Evolutionary conservation across 768 basidiomycete species (phyloP).

Genomic region (Trametes gibbosa): DNA sequence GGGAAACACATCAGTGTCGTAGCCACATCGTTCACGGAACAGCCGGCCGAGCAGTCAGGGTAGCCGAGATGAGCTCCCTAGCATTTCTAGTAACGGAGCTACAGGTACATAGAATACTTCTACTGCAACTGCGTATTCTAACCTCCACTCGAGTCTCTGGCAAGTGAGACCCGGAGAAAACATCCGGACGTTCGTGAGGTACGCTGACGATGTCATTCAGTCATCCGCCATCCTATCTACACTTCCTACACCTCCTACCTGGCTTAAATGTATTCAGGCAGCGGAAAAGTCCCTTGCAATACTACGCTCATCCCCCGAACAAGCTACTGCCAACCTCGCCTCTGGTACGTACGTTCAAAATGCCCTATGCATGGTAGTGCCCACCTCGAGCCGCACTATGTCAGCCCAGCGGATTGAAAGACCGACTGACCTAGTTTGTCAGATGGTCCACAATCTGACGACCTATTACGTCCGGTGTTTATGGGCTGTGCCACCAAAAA

Average conservation of each 20-base stretch:
- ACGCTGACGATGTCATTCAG: conserved; percentile 23
- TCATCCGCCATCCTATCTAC: neutral
- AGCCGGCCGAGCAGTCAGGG: too few species aligned
- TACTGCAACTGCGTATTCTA: neutral
- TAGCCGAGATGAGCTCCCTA: conserved; percentile 3
- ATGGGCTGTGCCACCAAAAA: conserved; percentile 94
- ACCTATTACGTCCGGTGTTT: conserved; percentile 82
- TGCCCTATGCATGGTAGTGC: too few species aligned
- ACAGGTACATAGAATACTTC: neutral
- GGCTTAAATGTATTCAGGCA: conserved; percentile 44
- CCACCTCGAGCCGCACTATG: too few species aligned
- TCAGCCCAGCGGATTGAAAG: too few species aligned
- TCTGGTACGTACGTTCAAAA: conserved; percentile 46
- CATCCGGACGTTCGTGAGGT: conserved; percentile 97
- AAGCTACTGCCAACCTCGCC: conserved; percentile 67
- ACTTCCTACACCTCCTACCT: neutral
- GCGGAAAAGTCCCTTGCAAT: conserved; percentile 86
- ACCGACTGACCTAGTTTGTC: neutral
- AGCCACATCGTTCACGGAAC: too few species aligned
- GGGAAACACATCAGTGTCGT: too few species aligned
- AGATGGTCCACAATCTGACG: conserved; percentile 80
- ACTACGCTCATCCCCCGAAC: conserved; percentile 78
- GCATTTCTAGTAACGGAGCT: conserved; percentile 9
- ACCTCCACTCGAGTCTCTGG: conserved; percentile 57
- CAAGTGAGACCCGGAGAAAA: conserved; percentile 84